Percentiles rank a stretch among this genome's conserved stretches.
Conservation (phyloP, 1,284 basidiomycete species). For the Inonotus hispidus region DNA sequence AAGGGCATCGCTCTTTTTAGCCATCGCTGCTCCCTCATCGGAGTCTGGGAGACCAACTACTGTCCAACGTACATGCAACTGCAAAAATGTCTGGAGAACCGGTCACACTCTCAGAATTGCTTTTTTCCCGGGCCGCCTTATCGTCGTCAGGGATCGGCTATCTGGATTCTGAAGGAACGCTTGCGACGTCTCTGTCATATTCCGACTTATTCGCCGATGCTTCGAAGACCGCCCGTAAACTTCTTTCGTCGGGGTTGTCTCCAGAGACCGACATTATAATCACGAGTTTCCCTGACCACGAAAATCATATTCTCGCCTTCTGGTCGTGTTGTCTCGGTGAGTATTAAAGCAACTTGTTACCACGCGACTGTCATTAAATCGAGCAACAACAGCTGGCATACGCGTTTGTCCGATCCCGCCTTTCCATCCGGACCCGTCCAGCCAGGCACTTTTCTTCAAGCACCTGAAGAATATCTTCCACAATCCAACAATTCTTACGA, state of each 20-base stretch:
- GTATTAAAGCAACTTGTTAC: neutral
- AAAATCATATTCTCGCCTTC: constrained; percentile 22
- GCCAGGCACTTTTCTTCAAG: constrained; percentile 19
- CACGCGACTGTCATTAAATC: neutral
- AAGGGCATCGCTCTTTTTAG: too few relatives aligned
- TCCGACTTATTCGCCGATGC: constrained; percentile 19
- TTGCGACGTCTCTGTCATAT: constrained; percentile 18
- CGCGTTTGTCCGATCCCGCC: constrained; percentile 22
- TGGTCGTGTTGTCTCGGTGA: constrained; percentile 23
- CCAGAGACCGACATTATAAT: constrained; percentile 18
- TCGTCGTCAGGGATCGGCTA: constrained; percentile 13
- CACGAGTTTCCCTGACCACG: constrained; percentile 21
- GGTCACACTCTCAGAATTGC: constrained; percentile 16
- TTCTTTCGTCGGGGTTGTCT: constrained; percentile 17
- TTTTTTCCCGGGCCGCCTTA: constrained; percentile 6
- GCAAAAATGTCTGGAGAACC: neutral
- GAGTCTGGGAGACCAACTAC: too few relatives aligned
- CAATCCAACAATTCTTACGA: constrained; percentile 17
- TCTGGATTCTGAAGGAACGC: constrained; percentile 14
- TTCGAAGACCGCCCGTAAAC: constrained; percentile 11
- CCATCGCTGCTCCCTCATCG: too few relatives aligned
- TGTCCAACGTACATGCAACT: too few relatives aligned
- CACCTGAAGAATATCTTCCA: constrained; percentile 18
- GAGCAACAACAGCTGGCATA: constrained; percentile 18
- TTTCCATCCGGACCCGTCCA: constrained; percentile 21